A percentile compares a stretch with the other conserved stretches of the same genome.
phyloP scores from a whole-genome alignment of 2,329 filamentous ascomycete species.

The Scytalidium lignicola region DNA sequence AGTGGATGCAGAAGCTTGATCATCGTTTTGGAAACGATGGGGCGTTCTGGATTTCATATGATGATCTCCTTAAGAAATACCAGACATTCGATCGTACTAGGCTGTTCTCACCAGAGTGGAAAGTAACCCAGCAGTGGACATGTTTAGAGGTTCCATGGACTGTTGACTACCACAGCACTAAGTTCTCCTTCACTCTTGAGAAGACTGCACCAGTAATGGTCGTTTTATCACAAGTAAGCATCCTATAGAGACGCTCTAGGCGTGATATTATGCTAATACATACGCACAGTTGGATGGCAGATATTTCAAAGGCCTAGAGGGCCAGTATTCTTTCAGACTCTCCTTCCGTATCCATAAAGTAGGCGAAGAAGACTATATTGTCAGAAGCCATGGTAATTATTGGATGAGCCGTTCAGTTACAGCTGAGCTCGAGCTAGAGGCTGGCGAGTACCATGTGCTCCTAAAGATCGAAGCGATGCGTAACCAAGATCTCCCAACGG shows the following conservation, averaged over 20 bases:
- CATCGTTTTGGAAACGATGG: slow-evolving; percentile 59
- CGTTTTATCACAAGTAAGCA: slow-evolving; percentile 55
- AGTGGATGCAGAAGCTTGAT: slow-evolving; percentile 50
- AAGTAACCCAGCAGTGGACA: slow-evolving; percentile 55
- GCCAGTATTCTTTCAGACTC: slow-evolving; percentile 49
- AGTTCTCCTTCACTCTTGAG: slow-evolving; percentile 53
- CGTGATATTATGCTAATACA: slow-evolving; percentile 1
- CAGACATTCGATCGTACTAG: slow-evolving; percentile 55
- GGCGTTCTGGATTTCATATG: slow-evolving; percentile 59
- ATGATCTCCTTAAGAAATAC: slow-evolving; percentile 57
- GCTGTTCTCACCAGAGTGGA: slow-evolving; percentile 56
- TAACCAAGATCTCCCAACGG: slow-evolving; percentile 33
- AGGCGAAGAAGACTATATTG: slow-evolving; percentile 52
- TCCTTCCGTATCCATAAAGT: slow-evolving; percentile 43
- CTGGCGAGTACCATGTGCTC: slow-evolving; percentile 52
- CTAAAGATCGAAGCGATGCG: slow-evolving; percentile 48
- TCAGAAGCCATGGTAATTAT: slow-evolving; percentile 48
- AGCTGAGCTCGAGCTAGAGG: slow-evolving; percentile 51
- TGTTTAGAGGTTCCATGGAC: slow-evolving; percentile 57
- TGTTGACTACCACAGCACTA: slow-evolving; percentile 52
- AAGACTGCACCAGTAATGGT: slow-evolving; percentile 52
- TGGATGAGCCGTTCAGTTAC: slow-evolving; percentile 53
- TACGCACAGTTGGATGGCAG: slow-evolving; percentile 51
- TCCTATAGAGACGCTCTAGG: neutral
- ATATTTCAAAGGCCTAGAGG: slow-evolving; percentile 56